Conservation (phyloP, 768 basidiomycete species). For the Serendipita indica region DNA sequence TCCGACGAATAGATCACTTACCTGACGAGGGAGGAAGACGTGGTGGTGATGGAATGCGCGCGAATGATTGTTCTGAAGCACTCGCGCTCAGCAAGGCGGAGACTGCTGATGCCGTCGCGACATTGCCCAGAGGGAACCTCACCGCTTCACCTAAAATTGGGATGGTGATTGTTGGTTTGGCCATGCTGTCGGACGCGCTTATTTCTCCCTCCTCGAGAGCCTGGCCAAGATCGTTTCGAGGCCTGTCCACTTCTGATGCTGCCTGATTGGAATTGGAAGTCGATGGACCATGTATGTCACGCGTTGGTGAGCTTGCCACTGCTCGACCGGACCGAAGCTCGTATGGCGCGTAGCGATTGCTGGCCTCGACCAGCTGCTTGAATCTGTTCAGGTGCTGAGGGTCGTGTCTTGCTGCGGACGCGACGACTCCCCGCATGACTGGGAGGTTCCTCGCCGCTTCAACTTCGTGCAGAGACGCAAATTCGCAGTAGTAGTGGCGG, state of each 20-base stretch:
- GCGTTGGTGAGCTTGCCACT: neutral
- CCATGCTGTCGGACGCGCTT: neutral
- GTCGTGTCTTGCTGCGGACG: neutral
- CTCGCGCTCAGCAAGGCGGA: neutral
- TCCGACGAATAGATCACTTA: too few species aligned
- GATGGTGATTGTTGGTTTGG: neutral
- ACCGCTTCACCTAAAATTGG: neutral
- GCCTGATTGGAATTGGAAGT: neutral
- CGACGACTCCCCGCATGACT: too few species aligned
- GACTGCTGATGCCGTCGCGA: neutral
- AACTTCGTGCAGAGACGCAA: neutral
- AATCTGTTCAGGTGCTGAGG: neutral
- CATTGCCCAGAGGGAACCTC: neutral
- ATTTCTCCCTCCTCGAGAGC: neutral
- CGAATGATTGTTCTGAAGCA: neutral
- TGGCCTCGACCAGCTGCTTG: neutral
- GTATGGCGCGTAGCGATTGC: neutral
- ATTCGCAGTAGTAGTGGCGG: neutral
- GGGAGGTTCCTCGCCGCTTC: neutral
- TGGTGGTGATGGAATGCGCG: neutral
- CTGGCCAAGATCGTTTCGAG: neutral
- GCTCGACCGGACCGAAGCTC: too few species aligned
- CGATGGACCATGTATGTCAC: neutral
- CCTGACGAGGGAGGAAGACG: too few species aligned
- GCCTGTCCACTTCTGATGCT: neutral